Percentiles rank a stretch among this genome's conserved stretches.
phyloP scores from a whole-genome alignment of 257 asterid genomes.

The Primulina eburnea region DNA sequence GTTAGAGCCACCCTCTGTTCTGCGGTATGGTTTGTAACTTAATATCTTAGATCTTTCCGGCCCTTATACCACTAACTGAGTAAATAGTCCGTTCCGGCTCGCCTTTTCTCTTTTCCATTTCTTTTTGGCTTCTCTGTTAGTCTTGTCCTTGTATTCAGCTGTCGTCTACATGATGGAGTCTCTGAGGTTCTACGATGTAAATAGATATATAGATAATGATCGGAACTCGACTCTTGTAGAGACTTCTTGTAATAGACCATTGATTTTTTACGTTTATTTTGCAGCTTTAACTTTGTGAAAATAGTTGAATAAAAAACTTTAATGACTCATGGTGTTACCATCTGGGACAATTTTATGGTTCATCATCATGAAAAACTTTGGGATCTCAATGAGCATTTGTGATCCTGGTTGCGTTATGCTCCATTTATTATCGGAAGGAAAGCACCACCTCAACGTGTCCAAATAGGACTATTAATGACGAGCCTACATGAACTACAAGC shows the following conservation, averaged over 20 bases:
- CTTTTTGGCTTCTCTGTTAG: not conserved
- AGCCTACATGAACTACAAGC: too few species aligned
- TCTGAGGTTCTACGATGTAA: not conserved
- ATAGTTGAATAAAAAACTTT: conserved; percentile 4
- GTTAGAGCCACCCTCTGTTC: conserved; percentile 24
- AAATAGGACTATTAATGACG: too few species aligned
- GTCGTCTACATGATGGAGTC: not conserved
- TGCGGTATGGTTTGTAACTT: conserved; percentile 25
- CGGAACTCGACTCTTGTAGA: conserved; percentile 35
- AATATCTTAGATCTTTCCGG: conserved; percentile 48
- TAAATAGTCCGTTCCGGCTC: conserved; percentile 61
- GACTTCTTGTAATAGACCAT: conserved; percentile 30
- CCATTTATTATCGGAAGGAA: too few species aligned
- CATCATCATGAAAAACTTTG: not conserved
- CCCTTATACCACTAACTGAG: conserved; percentile 42
- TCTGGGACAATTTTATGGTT: not conserved
- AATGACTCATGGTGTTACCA: not conserved
- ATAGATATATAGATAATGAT: conserved; percentile 38
- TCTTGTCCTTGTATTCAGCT: not conserved
- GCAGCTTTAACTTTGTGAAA: conserved; percentile 19
- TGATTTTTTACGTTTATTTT: conserved; percentile 37
- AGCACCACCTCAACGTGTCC: too few species aligned
- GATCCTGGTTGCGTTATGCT: too few species aligned
- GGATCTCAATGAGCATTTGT: too few species aligned
- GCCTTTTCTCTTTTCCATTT: conserved; percentile 18